These are phyloP conservation scores for Phytopythium aichiense DNA, from an alignment of 352 stramenopile genomes.

Conservation along the genomic window DNA sequence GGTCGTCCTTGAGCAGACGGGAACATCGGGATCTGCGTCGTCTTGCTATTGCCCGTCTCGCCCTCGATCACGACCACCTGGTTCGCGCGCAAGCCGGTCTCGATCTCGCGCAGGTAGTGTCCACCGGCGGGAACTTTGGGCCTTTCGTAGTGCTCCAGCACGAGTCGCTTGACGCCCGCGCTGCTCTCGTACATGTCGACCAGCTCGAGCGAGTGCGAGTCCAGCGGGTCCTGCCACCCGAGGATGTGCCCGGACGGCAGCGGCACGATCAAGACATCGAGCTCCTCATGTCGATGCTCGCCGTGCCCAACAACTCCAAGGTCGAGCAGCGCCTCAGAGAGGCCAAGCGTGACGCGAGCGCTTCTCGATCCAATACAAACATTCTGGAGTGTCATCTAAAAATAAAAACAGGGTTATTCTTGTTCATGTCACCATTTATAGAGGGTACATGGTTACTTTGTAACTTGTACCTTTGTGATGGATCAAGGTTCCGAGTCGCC, in stretches of 20 bases:
- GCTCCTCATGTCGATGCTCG: too few relatives aligned
- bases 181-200: constrained; percentile 17
- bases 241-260: constrained; percentile 47
- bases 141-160: constrained; percentile 29
- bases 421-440: too few relatives aligned
- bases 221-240: constrained; percentile 58
- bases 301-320: too few relatives aligned
- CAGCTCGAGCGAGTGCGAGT: constrained; percentile 35
- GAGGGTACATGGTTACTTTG: too few relatives aligned
- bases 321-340: too few relatives aligned
- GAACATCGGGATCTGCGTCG: constrained; percentile 88
- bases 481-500: too few relatives aligned
- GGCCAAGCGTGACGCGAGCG: too few relatives aligned
- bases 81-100: constrained; percentile 92
- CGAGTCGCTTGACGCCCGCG: constrained; percentile 15
- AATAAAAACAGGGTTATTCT: too few relatives aligned
- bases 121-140: constrained; percentile 36
- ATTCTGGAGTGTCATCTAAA: too few relatives aligned
- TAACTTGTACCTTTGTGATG: too few relatives aligned
- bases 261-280: constrained; percentile 29
- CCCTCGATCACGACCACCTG: constrained; percentile 96
- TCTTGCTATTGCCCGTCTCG: constrained; percentile 90
- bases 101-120: constrained; percentile 95
- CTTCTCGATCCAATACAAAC: too few relatives aligned
- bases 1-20: too few relatives aligned